Base-by-base conservation (phyloP, 2,329 filamentous ascomycete genomes). In the Colletotrichum lentis region DNA sequence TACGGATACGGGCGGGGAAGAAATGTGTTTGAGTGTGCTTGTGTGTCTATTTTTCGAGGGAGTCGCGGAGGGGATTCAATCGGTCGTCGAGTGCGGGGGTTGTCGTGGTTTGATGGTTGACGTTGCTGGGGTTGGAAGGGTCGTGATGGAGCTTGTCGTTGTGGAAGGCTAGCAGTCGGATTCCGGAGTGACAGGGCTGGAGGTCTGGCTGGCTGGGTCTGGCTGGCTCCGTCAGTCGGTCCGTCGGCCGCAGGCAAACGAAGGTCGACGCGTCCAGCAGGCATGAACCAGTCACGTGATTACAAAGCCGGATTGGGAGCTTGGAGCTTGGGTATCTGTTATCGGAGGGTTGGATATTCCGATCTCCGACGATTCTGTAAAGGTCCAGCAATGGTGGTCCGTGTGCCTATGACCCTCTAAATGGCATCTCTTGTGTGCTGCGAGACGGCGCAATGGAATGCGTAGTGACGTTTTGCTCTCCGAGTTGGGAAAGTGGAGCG, bases 231-330 rank as follows among this genome's bases (percentile, higher is more conserved):
- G 67, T 69, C 43, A 50, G 55, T 50, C 57, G 50, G 54, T 55
- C 43, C 61, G 59, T 64, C 59, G 69, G 68, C 68, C 64, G 64
- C 62, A 71, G 70, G 70, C 70, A 71, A 70, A 70, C 70, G 44
- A 70, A 55, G 31, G 62, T 58, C 69, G 62, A 71, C 70, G 70
- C 70, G 70, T 71, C 66, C 69, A 54, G 49, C 37, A 22, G 55
- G 43, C 3, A 8, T 2, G 24, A 7, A 8, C 61, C 62, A 66
- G 10, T 69, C 66, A 69, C 66, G 66, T 69, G 66, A 50, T 5
- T 3, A 16, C 3, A 4, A 31, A 18, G 49, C 55, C 62, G 61
- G 65, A 68, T 50, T 41, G 37, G 46, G 31, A 69, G 56, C 49
- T 61, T 50, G 49, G 31, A 44, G 55, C 47, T 56, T 31, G 47